These are phyloP conservation scores for Fallopia convolvulus DNA, from an alignment of 148 eudicot genomes.

Conservation along the genomic window DNA sequence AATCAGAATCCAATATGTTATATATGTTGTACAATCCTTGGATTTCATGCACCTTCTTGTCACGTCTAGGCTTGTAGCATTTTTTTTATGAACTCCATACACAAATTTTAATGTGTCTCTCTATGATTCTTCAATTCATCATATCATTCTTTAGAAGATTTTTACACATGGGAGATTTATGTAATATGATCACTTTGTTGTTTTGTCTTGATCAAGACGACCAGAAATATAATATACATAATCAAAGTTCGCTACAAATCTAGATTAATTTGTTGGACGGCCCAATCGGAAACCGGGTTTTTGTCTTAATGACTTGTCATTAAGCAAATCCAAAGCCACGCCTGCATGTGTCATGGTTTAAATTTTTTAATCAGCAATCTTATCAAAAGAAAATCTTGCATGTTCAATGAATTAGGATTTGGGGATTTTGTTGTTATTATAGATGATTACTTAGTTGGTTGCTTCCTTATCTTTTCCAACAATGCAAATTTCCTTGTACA, in stretches of 20 bases:
- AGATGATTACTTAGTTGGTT: neutral
- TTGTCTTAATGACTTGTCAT: slow-evolving; percentile 3
- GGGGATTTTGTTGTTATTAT: neutral
- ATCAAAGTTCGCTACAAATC: neutral
- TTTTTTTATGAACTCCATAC: neutral
- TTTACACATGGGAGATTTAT: slow-evolving; percentile 8
- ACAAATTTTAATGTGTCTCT: neutral
- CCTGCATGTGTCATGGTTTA: neutral
- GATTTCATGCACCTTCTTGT: slow-evolving; percentile 3
- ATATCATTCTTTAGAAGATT: slow-evolving; percentile 5
- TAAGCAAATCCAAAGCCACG: neutral
- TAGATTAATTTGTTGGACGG: neutral
- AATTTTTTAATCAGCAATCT: neutral
- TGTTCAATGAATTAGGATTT: slow-evolving; percentile 4
- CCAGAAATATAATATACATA: neutral
- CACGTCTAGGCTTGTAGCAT: neutral
- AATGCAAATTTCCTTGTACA: neutral
- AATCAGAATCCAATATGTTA: neutral
- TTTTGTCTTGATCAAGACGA: slow-evolving; percentile 7
- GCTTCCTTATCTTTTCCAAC: neutral
- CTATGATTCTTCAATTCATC: neutral
- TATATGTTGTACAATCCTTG: neutral
- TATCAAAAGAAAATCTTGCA: slow-evolving; percentile 6
- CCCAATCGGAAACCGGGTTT: neutral
- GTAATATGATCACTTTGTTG: neutral